Conservation (phyloP, 345 rosid genomes). For the Sonneratia alba region DNA sequence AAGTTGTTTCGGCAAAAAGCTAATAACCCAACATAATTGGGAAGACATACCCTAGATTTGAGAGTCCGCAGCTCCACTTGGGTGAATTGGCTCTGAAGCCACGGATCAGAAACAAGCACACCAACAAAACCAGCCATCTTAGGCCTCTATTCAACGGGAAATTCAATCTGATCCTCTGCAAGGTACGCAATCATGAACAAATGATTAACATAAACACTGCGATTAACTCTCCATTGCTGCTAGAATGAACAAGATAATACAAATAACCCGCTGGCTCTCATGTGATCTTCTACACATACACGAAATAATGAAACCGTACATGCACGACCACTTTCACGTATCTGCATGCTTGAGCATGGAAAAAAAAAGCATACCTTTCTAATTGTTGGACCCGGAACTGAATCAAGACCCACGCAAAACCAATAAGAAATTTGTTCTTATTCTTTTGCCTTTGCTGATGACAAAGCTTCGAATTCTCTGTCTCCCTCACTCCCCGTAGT, state of each 20-base stretch:
- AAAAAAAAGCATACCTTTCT: not conserved
- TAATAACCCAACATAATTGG: not conserved
- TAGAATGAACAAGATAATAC: not conserved
- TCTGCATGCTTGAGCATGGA: not conserved
- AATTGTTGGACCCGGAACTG: not conserved
- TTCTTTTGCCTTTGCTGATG: not conserved
- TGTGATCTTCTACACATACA: not conserved
- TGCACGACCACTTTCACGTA: not conserved
- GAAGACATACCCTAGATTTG: constrained; percentile 60
- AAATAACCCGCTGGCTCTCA: not conserved
- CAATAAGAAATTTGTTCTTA: not conserved
- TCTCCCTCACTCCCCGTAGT: not conserved
- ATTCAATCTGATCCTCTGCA: constrained; percentile 5
- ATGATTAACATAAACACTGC: too few species aligned
- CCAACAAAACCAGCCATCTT: constrained; percentile 86
- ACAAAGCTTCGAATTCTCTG: too few species aligned
- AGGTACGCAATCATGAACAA: not conserved
- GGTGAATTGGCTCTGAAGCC: constrained; percentile 98
- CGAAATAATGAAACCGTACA: not conserved
- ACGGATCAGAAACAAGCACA: constrained; percentile 85
- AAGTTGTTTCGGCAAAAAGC: not conserved
- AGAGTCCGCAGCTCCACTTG: constrained; percentile 97
- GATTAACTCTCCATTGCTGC: not conserved
- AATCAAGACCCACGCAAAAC: not conserved
- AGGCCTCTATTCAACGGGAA: constrained; percentile 9